These are phyloP conservation scores for Collybia sordida DNA, from an alignment of 768 basidiomycete species.

Conservation along the genomic window DNA sequence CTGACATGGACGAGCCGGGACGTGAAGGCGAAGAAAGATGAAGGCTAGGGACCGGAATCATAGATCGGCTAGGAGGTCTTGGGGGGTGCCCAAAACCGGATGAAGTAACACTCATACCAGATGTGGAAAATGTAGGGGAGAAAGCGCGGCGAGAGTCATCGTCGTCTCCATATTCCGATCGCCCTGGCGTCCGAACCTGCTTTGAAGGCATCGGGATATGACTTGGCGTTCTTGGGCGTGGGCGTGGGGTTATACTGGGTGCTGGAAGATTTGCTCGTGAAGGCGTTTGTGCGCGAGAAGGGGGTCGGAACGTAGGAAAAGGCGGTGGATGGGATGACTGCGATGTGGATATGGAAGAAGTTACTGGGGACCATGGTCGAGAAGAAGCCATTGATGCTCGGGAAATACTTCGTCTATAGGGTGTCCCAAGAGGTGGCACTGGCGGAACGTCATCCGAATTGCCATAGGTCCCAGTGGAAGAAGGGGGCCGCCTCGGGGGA, in stretches of 20 bases:
- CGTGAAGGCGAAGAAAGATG: slow-evolving; percentile 70
- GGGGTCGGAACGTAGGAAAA: slow-evolving; percentile 40
- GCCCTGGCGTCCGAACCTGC: slow-evolving; percentile 32
- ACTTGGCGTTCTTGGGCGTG: slow-evolving; percentile 78
- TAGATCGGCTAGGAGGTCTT: slow-evolving; percentile 79
- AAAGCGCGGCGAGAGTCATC: slow-evolving; percentile 49
- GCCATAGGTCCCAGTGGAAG: slow-evolving; percentile 40
- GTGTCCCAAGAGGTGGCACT: slow-evolving; percentile 46
- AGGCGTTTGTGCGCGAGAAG: slow-evolving; percentile 65
- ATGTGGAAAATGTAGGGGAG: slow-evolving; percentile 58
- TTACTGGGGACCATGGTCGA: slow-evolving; percentile 77
- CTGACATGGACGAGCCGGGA: slow-evolving; percentile 71
- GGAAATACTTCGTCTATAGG: slow-evolving; percentile 65
- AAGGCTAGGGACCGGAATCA: slow-evolving; percentile 78
- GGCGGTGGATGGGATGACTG: slow-evolving; percentile 47
- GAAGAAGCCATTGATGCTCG: slow-evolving; percentile 77
- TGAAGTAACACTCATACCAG: slow-evolving; percentile 43
- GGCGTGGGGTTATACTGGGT: slow-evolving; percentile 51
- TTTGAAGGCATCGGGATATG: slow-evolving; percentile 68
- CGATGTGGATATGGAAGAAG: slow-evolving; percentile 70
- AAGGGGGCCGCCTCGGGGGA: slow-evolving; percentile 52
- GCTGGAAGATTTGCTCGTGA: slow-evolving; percentile 37
- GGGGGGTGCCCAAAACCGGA: slow-evolving; percentile 49
- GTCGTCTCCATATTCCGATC: slow-evolving; percentile 30
- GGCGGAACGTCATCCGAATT: slow-evolving; percentile 37